phyloP scores from a whole-genome alignment of 192 early-diverging fungal species.

The Ramicandelaber brevisporus region DNA sequence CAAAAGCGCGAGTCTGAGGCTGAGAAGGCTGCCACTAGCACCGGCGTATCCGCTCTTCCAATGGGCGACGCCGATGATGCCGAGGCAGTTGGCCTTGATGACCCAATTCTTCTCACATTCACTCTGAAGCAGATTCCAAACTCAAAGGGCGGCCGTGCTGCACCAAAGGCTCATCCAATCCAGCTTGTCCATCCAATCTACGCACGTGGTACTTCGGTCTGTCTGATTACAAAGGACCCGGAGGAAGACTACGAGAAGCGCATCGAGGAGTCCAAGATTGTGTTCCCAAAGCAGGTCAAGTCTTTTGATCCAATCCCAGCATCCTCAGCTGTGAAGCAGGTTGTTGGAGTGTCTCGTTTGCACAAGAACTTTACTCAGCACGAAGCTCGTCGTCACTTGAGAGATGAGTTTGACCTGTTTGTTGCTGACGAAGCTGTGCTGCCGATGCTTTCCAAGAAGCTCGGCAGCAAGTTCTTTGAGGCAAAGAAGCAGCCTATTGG shows the following conservation, averaged over 20 bases:
- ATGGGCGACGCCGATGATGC: too few relatives aligned
- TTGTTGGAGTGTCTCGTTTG: conserved; percentile 54
- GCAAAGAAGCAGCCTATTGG: conserved; percentile 43
- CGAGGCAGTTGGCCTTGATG: too few relatives aligned
- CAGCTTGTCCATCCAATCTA: conserved; percentile 29
- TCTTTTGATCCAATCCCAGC: not conserved
- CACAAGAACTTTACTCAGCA: conserved; percentile 52
- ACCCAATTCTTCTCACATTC: too few relatives aligned
- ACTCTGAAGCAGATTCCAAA: too few relatives aligned
- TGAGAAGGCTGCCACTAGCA: too few relatives aligned
- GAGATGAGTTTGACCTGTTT: conserved; percentile 59
- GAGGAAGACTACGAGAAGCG: conserved; percentile 51
- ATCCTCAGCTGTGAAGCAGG: conserved; percentile 19
- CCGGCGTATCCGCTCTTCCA: too few relatives aligned
- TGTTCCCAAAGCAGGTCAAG: conserved; percentile 24
- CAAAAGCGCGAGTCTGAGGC: conserved; percentile 7
- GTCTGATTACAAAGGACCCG: conserved; percentile 72
- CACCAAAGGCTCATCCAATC: too few relatives aligned
- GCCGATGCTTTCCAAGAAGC: conserved; percentile 36
- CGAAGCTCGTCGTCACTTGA: conserved; percentile 53
- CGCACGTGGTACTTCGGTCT: conserved; percentile 38
- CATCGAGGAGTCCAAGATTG: conserved; percentile 30
- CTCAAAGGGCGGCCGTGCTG: too few relatives aligned
- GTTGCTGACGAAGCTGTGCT: conserved; percentile 66
- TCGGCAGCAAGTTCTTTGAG: conserved; percentile 65